Conservation (phyloP, 805 yeast species). For the Brettanomyces anomalus region DNA sequence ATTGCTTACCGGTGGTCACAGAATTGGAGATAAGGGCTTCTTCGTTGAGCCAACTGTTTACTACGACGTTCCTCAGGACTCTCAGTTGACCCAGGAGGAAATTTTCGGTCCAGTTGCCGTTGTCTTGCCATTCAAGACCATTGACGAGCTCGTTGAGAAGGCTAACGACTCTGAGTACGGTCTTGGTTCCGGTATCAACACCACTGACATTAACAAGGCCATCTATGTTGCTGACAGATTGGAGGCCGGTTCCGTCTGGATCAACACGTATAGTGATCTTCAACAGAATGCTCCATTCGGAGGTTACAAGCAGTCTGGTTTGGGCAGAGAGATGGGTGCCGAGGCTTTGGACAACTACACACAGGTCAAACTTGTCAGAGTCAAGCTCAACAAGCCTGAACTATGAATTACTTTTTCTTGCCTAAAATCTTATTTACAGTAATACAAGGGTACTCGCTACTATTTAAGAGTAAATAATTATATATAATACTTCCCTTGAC, state of each 20-base stretch:
- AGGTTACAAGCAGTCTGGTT: conserved; percentile 72
- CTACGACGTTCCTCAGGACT: conserved; percentile 53
- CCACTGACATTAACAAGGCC: conserved; percentile 53
- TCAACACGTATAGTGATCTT: conserved; percentile 74
- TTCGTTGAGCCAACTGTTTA: conserved; percentile 69
- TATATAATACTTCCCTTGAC: too few relatives aligned
- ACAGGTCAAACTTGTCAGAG: conserved; percentile 68
- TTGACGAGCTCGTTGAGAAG: conserved; percentile 55
- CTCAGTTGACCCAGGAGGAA: conserved; percentile 62
- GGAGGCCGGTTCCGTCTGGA: conserved; percentile 73
- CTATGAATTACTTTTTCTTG: conserved; percentile 8
- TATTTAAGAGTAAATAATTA: too few relatives aligned
- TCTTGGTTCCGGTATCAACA: conserved; percentile 75
- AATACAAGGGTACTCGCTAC: too few relatives aligned
- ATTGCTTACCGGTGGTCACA: conserved; percentile 62
- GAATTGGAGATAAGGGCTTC: conserved; percentile 57
- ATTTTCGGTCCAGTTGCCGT: conserved; percentile 78
- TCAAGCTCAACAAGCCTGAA: conserved; percentile 21
- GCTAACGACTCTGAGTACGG: conserved; percentile 72
- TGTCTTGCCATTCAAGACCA: conserved; percentile 54
- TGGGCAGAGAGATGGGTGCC: conserved; percentile 80
- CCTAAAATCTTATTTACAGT: too few relatives aligned
- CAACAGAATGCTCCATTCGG: conserved; percentile 72
- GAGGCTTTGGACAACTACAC: conserved; percentile 72
- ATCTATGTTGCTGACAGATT: conserved; percentile 53